phyloP scores from a whole-genome alignment of 768 basidiomycete genomes.

The Auriscalpium vulgare region DNA sequence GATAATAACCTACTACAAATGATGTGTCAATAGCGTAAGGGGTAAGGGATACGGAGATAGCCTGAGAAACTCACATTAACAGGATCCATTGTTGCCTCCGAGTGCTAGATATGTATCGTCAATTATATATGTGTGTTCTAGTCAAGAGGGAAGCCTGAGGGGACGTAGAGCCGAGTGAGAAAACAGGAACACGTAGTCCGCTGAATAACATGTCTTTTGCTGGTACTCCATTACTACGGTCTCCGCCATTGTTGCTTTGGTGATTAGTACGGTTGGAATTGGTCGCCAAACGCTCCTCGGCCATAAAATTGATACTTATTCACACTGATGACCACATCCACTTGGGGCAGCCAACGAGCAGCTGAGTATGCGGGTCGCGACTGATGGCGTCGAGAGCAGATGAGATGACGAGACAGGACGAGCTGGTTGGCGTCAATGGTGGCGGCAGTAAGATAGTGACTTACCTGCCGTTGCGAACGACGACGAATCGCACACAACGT shows the following conservation, averaged over 20 bases:
- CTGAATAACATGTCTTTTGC: conserved; percentile 28
- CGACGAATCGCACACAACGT: no score
- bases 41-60: no score
- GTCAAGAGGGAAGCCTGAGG: neutral
- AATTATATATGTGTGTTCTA: neutral
- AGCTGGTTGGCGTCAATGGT: no score
- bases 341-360: no score
- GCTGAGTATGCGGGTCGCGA: no score
- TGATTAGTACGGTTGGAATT: neutral
- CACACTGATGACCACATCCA: no score
- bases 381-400: no score
- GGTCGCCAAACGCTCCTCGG: no score
- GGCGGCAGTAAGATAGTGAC: no score
- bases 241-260: conserved; percentile 5
- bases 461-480: no score
- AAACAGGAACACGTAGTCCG: conserved; percentile 41
- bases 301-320: no score
- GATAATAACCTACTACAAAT: conserved; percentile 40
- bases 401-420: no score
- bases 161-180: conserved; percentile 42
- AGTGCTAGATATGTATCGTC: conserved; percentile 13
- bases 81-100: conserved; percentile 38
- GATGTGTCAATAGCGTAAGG: neutral
- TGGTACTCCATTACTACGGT: conserved; percentile 25
- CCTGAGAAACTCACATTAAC: conserved; percentile 30